Evolutionary conservation across 2,329 filamentous ascomycete genomes (phyloP).

Genomic region (Beauveria varroae): DNA sequence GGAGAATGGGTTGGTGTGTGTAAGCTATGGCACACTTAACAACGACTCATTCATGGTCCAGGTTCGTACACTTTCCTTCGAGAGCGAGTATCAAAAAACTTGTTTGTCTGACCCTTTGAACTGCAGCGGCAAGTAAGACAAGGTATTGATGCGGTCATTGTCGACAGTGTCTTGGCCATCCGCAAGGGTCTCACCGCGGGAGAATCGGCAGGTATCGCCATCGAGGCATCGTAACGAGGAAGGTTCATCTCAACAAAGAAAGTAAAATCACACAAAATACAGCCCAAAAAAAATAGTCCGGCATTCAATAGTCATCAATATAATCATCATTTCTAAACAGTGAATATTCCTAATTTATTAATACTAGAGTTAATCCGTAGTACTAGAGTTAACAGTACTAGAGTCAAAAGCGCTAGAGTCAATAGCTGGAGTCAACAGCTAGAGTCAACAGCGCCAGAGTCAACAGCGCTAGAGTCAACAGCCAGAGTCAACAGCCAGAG

Average conservation of each 20-base stretch:
- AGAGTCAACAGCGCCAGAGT: too few relatives aligned
- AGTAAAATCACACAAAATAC: neutral
- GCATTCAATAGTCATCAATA: neutral
- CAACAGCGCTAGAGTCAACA: too few relatives aligned
- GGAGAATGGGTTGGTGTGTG: conserved; percentile 86
- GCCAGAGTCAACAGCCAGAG: too few relatives aligned
- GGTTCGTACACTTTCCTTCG: conserved; percentile 37
- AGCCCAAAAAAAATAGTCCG: neutral
- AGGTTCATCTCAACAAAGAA: neutral
- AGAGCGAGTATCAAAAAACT: neutral
- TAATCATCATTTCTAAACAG: neutral
- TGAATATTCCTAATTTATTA: too few relatives aligned
- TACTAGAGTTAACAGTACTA: too few relatives aligned
- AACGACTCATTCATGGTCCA: conserved; percentile 82
- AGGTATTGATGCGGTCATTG: conserved; percentile 96
- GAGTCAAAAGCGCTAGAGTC: too few relatives aligned
- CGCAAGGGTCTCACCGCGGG: conserved; percentile 69
- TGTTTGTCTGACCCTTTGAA: neutral
- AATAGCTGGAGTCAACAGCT: too few relatives aligned
- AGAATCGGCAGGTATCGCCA: neutral
- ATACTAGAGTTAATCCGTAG: too few relatives aligned
- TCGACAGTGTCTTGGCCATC: conserved; percentile 89
- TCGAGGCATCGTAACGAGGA: neutral
- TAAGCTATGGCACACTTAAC: conserved; percentile 87
- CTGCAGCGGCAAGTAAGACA: conserved; percentile 77